A percentile compares a stretch with the other conserved stretches of the same genome.
phyloP scores from a whole-genome alignment of 1,139 yeast species.

The Kazachstania sp. region DNA sequence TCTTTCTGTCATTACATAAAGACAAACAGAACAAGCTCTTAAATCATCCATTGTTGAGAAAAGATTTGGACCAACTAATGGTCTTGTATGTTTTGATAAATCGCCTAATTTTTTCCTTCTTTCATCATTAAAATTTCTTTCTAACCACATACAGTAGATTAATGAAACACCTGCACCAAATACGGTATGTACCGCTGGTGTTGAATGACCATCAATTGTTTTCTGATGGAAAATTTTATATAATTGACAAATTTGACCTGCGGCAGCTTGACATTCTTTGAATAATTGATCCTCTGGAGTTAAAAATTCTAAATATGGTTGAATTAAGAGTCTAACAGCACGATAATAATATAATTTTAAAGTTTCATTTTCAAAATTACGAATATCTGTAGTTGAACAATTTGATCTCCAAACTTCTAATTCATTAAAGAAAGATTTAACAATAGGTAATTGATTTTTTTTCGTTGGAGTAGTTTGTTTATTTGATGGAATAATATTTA shows the following conservation, averaged over 20 bases:
- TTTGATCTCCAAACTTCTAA: constrained; percentile 45
- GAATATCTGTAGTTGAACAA: constrained; percentile 31
- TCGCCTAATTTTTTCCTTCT: constrained; percentile 41
- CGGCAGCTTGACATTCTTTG: constrained; percentile 54
- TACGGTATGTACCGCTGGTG: constrained; percentile 52
- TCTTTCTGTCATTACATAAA: constrained; percentile 56
- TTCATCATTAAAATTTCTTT: constrained; percentile 47
- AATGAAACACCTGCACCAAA: constrained; percentile 57
- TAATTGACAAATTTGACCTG: constrained; percentile 53
- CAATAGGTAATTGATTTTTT: constrained; percentile 35
- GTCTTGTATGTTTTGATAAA: constrained; percentile 45
- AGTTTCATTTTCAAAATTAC: constrained; percentile 44
- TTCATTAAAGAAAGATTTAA: constrained; percentile 39
- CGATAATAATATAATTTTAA: constrained; percentile 47
- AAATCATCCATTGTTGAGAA: constrained; percentile 48
- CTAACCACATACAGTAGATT: constrained; percentile 52
- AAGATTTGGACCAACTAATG: constrained; percentile 42
- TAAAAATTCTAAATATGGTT: constrained; percentile 49
- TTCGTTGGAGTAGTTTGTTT: constrained; percentile 14
- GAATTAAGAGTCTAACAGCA: constrained; percentile 46
- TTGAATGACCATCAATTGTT: constrained; percentile 49
- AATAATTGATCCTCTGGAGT: constrained; percentile 50
- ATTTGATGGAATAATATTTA: constrained; percentile 34
- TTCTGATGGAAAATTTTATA: constrained; percentile 51
- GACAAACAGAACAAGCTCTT: constrained; percentile 49